Percentiles rank a stretch among this genome's conserved stretches.
These are phyloP conservation scores for Rhizopogon rudus DNA, from an alignment of 768 basidiomycete genomes.

Conservation along the genomic window DNA sequence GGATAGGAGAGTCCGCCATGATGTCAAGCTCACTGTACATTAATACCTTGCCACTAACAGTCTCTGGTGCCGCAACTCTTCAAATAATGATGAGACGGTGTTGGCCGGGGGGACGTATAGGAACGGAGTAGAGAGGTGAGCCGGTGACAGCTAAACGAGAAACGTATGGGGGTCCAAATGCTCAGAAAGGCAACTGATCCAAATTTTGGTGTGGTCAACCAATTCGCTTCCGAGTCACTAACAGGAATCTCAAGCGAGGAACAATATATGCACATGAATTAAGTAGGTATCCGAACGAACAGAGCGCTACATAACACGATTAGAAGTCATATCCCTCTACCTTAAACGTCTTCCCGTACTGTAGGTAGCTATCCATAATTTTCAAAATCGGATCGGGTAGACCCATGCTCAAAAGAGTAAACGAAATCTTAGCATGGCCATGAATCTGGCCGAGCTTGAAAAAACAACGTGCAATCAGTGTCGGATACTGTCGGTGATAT, in stretches of 20 bases:
- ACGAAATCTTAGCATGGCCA: slow-evolving; percentile 91
- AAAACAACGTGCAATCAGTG: slow-evolving; percentile 82
- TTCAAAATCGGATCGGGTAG: slow-evolving; percentile 85
- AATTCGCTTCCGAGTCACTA: background rate
- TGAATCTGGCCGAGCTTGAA: slow-evolving; percentile 93
- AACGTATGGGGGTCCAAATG: slow-evolving; percentile 1
- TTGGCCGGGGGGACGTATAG: background rate
- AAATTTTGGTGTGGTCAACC: too few species aligned
- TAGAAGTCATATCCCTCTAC: slow-evolving; percentile 84
- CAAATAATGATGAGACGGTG: background rate
- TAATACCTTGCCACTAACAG: background rate
- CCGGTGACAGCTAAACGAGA: background rate
- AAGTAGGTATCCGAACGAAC: background rate
- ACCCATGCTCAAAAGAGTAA: slow-evolving; percentile 91
- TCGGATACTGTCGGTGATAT: slow-evolving; percentile 63
- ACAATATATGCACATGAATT: background rate
- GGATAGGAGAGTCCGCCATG: slow-evolving; percentile 45
- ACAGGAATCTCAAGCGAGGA: background rate
- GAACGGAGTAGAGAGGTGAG: background rate
- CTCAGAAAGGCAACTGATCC: slow-evolving; percentile 4
- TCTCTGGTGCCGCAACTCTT: background rate
- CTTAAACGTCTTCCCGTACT: slow-evolving; percentile 84
- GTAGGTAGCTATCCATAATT: slow-evolving; percentile 89
- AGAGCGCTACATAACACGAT: slow-evolving; percentile 4
- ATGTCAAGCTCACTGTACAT: slow-evolving; percentile 1